Base-by-base conservation (phyloP, 1,284 basidiomycete genomes). In the Ustilago xerochloae region DNA sequence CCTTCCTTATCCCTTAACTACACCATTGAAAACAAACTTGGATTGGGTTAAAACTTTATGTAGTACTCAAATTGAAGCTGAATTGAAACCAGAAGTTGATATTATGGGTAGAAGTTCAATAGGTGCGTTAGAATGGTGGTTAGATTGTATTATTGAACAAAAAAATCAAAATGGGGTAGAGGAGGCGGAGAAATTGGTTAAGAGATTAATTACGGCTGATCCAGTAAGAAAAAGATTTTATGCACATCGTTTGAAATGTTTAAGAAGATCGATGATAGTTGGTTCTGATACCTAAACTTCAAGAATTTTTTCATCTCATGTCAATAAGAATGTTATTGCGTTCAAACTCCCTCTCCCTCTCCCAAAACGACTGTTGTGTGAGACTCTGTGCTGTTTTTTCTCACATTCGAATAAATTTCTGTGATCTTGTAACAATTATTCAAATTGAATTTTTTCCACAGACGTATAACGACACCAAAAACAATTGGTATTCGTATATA, bases 121-220 rank as follows among this genome's bases (percentile, higher is more conserved):
- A 1, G 63, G 57, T 4, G 82, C 81, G 10, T 48, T 84, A 4
- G 81, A 84, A 36, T 84, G 80, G 74, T 67, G 71, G 51, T 62
- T 81, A 2, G 79, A 81, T 41, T 53, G 45, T 29, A 32, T 63
- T 2, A 49, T 62, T 16, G 48, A 67, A 12, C 38, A 41, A 36
- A 36, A 4, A n/a, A 6, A n/a, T 4, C 32, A 16, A 12, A 15
- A 41, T 6, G 22, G 16, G 46, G n/a, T 65, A 7, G 33, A 53
- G 6, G 49, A 58, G 35, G 64, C 64, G 0, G 70, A 73, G 20
- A 35, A 30, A 20, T 28, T 75, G n/a, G 58, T 75, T 3, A 33
- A 36, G 6, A 36, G 77, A 6, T 43, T 80, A 10, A 53, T 48
- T n/a, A 50, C 66, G 0, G 77, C 75, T 16, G 79, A 81, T 64